Evolutionary conservation across 768 basidiomycete genomes (phyloP), one percentile per base, ranked within the genome.

Genomic region (Hypholoma fasciculare): DNA sequence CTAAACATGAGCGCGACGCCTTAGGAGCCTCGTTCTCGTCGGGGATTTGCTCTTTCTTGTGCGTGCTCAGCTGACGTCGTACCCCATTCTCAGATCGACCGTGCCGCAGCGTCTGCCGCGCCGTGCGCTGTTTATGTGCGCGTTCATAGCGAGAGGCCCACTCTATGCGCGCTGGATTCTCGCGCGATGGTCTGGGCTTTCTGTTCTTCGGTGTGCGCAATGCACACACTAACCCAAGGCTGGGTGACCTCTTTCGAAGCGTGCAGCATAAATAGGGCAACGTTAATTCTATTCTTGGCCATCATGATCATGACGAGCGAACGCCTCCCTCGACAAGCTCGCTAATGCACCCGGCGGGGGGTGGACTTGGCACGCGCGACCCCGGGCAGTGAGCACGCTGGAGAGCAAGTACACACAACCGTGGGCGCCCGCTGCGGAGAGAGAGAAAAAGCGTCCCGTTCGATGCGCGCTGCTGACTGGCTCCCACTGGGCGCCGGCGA

Each of bases 351-450:
- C 30, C 30, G 30, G 30, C 23, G 30, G 7, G 30, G 30, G 30
- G 30, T 34, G 30, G 7, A 9, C 30, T 34, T 34, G 30, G 30
- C 30, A 34, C 23, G 44, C 19, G 19, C 11, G 23, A 23, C 23
- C 23, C 9, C 23, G 44, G 44, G 17, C 23, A n/a, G 17, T 19
- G 44, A 46, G 44, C 17, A 9, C 44, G 8, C 13, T 17, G n/a
- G 12, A 9, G 44, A n/a, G 44, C 19, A 43, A 17, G 17, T 17
- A 23, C 19, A 46, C 19, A 19, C 36, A 39, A 43, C 14, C 34
- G 56, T 57, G 53, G 52, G 16, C 39, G 55, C 40, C 42, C 37
- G 54, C 62, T 59, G 62, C 62, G 62, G 58, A 60, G 42, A 62
- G 57, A 62, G 61, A 57, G 58, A 62, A 59, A 55, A 52, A 42